These are phyloP conservation scores for Pleoardoris graminearum DNA, from an alignment of 2,329 filamentous ascomycete genomes.

Conservation along the genomic window DNA sequence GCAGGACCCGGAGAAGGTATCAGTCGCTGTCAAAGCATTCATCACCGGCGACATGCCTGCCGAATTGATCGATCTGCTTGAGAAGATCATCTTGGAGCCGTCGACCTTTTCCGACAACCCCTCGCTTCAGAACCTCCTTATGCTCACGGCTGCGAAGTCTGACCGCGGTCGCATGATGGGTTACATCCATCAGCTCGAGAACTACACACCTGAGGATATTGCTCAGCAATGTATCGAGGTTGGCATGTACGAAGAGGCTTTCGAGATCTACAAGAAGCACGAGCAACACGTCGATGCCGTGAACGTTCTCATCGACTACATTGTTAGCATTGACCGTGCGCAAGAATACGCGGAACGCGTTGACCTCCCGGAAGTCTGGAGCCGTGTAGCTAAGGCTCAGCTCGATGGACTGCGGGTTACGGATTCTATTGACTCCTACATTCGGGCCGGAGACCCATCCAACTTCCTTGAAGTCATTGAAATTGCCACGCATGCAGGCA, in stretches of 20 bases:
- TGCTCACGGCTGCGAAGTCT: constrained; percentile 95
- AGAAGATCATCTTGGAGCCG: constrained; percentile 99
- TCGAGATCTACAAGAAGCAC: constrained; percentile 98
- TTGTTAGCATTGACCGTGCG: constrained; percentile 96
- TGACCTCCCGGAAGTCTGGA: constrained; percentile 95
- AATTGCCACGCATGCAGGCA: constrained; percentile 89
- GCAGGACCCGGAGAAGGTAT: constrained; percentile 91
- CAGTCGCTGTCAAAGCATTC: constrained; percentile 90
- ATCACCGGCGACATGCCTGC: constrained; percentile 86
- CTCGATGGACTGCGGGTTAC: constrained; percentile 90
- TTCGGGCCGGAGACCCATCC: constrained; percentile 87
- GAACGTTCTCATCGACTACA: constrained; percentile 90
- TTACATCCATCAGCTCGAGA: constrained; percentile 89
- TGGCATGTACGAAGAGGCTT: constrained; percentile 93
- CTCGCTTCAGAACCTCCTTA: constrained; percentile 91
- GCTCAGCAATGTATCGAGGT: constrained; percentile 91
- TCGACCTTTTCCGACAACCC: constrained; percentile 97
- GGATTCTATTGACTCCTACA: constrained; percentile 95
- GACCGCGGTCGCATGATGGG: constrained; percentile 94
- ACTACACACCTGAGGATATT: constrained; percentile 91
- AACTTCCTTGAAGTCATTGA: constrained; percentile 98
- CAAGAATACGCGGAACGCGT: constrained; percentile 95
- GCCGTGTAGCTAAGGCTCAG: constrained; percentile 96
- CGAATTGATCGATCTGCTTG: constrained; percentile 94
- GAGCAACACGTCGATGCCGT: constrained; percentile 84